Evolutionary conservation across 2,329 filamentous ascomycete genomes (phyloP).

Genomic region (Aspergillus niger): DNA sequence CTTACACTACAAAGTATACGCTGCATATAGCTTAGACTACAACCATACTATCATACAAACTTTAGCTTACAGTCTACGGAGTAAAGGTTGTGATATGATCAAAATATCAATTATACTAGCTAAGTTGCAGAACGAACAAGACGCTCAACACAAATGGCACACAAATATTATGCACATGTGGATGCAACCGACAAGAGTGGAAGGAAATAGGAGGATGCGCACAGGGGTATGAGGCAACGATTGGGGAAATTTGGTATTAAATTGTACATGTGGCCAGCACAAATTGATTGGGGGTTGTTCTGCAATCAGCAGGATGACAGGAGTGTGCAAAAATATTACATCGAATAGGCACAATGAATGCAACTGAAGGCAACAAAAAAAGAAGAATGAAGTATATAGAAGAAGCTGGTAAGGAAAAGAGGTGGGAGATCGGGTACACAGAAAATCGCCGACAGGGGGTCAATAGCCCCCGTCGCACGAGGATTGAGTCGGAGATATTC

Average conservation of each 20-base stretch:
- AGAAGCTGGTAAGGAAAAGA: conserved; percentile 21
- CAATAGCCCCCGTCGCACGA: neutral
- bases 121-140: conserved; percentile 17
- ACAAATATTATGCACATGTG: conserved; percentile 23
- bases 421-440: conserved; percentile 27
- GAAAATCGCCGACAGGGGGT: neutral
- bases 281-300: conserved; percentile 26
- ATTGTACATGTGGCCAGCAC: conserved; percentile 48
- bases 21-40: no score
- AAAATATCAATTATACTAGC: conserved; percentile 23
- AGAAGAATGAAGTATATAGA: conserved; percentile 23
- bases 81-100: no score
- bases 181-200: conserved; percentile 15
- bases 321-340: conserved; percentile 36
- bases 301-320: conserved; percentile 19
- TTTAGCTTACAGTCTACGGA: no score
- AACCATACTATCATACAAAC: no score
- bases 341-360: conserved; percentile 30
- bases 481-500: conserved; percentile 1
- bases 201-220: conserved; percentile 34
- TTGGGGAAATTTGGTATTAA: conserved; percentile 32
- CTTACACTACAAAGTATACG: no score
- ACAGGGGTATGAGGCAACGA: conserved; percentile 39
- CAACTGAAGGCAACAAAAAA: conserved; percentile 3
- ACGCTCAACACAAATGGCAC: conserved; percentile 19